These are phyloP conservation scores for Colletotrichum phormii DNA, from an alignment of 2,329 filamentous ascomycete genomes.

Conservation along the genomic window DNA sequence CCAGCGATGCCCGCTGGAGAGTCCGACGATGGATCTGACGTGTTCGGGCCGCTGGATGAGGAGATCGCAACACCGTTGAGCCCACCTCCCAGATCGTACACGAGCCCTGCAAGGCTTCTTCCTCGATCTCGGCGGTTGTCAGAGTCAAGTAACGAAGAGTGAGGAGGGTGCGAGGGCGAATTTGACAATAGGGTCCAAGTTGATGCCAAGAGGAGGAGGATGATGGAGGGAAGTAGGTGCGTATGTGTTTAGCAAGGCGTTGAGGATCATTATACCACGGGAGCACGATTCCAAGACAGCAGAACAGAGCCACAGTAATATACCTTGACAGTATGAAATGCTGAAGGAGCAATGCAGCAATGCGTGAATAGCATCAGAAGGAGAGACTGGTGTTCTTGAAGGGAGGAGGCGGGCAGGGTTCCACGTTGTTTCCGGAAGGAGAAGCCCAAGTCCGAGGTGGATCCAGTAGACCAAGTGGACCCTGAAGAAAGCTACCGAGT, in stretches of 20 bases:
- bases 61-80: slow-evolving; percentile 29
- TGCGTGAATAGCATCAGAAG: no score
- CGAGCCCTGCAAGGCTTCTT: neutral
- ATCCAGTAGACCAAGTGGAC: neutral
- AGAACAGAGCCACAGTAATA: neutral
- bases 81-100: slow-evolving; percentile 24
- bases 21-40: slow-evolving; percentile 22
- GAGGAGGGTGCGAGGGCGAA: neutral
- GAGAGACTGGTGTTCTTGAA: neutral
- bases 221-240: neutral
- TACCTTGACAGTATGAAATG: no score
- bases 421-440: neutral
- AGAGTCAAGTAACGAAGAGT: neutral
- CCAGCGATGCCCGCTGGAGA: slow-evolving; percentile 16
- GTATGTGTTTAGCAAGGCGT: neutral
- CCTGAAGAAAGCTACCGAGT: slow-evolving; percentile 10
- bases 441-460: neutral
- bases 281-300: neutral
- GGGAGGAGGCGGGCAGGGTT: neutral
- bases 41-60: slow-evolving; percentile 2
- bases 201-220: no score
- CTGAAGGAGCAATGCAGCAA: no score
- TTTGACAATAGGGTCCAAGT: neutral
- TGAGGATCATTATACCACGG: neutral
- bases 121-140: neutral